Percentiles rank a stretch among this genome's conserved stretches.
Conservation (phyloP, 2,329 filamentous ascomycete genomes). For the Oidium heveae region DNA sequence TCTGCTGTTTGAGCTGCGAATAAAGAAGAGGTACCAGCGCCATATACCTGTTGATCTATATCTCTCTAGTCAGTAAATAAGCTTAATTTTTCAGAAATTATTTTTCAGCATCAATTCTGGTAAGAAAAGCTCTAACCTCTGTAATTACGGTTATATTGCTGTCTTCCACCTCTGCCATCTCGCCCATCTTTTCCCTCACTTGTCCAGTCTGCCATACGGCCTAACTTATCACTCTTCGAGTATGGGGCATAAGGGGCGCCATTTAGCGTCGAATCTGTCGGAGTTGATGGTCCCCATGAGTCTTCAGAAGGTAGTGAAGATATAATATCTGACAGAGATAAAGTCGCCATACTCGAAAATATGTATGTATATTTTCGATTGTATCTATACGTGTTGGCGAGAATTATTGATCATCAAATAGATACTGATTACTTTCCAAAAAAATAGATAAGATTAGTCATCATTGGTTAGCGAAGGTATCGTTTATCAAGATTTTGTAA, state of each 20-base stretch:
- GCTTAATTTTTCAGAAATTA: too few relatives aligned
- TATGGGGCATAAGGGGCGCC: conserved; percentile 94
- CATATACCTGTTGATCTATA: conserved; percentile 87
- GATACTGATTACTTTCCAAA: too few relatives aligned
- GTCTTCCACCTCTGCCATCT: conserved; percentile 45
- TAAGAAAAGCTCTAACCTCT: conserved; percentile 34
- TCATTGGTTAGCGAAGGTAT: too few relatives aligned
- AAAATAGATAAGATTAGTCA: too few relatives aligned
- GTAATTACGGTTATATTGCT: conserved; percentile 81
- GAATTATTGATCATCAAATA: too few relatives aligned
- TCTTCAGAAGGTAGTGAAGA: conserved; percentile 47
- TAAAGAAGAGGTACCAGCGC: conserved; percentile 59
- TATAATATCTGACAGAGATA: conserved; percentile 39
- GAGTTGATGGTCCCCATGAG: conserved; percentile 68
- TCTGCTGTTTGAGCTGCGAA: conserved; percentile 84
- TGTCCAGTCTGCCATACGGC: conserved; percentile 98
- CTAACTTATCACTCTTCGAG: conserved; percentile 95
- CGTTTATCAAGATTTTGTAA: too few relatives aligned
- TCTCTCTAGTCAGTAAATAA: background rate
- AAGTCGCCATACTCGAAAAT: conserved; percentile 21
- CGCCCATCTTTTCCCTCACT: conserved; percentile 64
- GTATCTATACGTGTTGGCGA: background rate
- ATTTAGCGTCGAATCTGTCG: conserved; percentile 68
- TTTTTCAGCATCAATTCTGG: background rate
- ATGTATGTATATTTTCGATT: conserved; percentile 2